Percentiles rank a stretch among this genome's conserved stretches.
Conservation (phyloP, 345 rosid genomes). For the Gynandropsis gynandra region DNA sequence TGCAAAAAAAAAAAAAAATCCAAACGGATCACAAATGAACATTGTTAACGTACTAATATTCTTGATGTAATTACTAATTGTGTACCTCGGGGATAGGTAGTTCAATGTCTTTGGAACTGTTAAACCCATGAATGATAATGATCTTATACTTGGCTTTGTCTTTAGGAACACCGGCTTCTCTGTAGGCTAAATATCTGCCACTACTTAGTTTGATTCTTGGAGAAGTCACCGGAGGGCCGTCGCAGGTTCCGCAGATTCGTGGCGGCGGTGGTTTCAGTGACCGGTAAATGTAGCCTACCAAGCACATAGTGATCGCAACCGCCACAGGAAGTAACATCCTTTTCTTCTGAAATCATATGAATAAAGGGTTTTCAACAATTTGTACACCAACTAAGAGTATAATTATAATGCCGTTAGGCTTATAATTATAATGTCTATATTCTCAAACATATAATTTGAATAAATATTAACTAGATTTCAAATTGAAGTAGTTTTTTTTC, state of each 20-base stretch:
- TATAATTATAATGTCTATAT: too few species aligned
- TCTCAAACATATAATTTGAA: too few species aligned
- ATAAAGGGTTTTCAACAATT: too few species aligned
- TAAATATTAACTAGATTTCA: too few species aligned
- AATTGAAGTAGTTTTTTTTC: too few species aligned
- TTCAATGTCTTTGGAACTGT: conserved; percentile 48
- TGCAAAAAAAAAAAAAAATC: conserved; percentile 22
- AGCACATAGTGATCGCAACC: conserved; percentile 41
- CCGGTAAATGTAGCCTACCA: conserved; percentile 46
- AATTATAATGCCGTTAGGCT: too few species aligned
- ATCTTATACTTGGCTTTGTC: conserved; percentile 51
- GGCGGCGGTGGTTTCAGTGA: conserved; percentile 64
- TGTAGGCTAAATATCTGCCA: conserved; percentile 77
- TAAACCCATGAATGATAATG: conserved; percentile 60
- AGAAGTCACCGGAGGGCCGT: conserved; percentile 64
- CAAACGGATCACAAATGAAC: conserved; percentile 20
- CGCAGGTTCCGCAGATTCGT: conserved; percentile 55
- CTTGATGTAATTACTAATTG: too few species aligned
- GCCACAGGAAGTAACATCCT: conserved; percentile 44
- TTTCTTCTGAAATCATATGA: background rate
- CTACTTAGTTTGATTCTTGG: conserved; percentile 66
- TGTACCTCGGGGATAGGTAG: conserved; percentile 51
- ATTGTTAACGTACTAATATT: too few species aligned
- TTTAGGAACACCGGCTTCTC: conserved; percentile 58
- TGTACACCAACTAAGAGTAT: too few species aligned